Base-by-base conservation (phyloP, 2,329 filamentous ascomycete genomes). In the Monosporascus sp. region DNA sequence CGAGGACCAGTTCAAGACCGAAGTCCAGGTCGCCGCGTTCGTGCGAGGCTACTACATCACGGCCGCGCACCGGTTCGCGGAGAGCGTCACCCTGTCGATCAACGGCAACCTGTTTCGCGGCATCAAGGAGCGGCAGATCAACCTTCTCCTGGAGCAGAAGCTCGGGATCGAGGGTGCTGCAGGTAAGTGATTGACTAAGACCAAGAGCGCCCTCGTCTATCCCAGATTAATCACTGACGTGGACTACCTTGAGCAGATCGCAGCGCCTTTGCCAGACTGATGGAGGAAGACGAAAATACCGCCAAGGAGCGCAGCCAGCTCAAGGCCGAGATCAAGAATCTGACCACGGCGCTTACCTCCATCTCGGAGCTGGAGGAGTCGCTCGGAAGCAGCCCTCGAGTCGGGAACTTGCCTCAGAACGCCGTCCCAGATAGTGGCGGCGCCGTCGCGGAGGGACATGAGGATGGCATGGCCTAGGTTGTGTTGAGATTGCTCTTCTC, bases 11-110 rank as follows among this genome's bases (percentile, higher is more conserved):
- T 89, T 81, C 58, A 60, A 72, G 3, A 63, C 68, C 0, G 85
- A 88, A 62, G 63, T 90, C 1, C 71, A 76, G 5, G 79, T 86
- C 0, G 77, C 86, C 0, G 76, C 82, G 0, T 81, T 81, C 3
- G 75, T 88, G 44, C 73, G 83, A 0, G 84, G 78, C 0, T 90
- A 90, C 67, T 90, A 90, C 62, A 73, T 80, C 39, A 77, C 85
- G 3, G 85, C 86, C 0, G 78, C 80, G 0, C 69, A 75, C 25
- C 78, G 86, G 2, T 86, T 89, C 60, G 73, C 81, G 1, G 86
- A 90, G 17, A 57, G 57, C 0, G 57, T 78, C 2, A 55, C 52
- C 1, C 57, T 58, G 51, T 54, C 58, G 25, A 34, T 60, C 5
- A 56, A 57, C 36, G 44, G 48, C 22, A 41, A 41, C 24, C 42